These are phyloP conservation scores for Borealophlyctis nickersoniae DNA, from an alignment of 192 early-diverging fungal genomes.

Conservation along the genomic window DNA sequence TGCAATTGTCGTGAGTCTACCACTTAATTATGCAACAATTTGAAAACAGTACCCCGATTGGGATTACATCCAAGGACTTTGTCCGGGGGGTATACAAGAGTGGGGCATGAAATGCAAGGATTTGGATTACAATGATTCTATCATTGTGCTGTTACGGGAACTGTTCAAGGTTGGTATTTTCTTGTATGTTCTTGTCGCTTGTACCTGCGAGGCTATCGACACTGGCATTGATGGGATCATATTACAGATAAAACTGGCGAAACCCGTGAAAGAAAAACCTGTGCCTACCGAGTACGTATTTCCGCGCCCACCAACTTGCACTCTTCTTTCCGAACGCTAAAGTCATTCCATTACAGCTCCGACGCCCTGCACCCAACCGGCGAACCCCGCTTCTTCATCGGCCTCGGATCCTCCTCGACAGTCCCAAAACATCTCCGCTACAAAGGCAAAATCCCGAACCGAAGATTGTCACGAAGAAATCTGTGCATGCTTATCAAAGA, in stretches of 20 bases:
- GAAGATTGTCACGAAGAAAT: constrained; percentile 38
- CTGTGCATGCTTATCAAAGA: constrained; percentile 42
- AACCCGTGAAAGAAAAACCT: background rate
- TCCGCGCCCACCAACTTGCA: constrained; percentile 13
- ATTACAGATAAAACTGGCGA: background rate
- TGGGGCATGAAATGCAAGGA: constrained; percentile 44
- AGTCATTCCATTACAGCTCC: background rate
- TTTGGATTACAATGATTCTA: constrained; percentile 48
- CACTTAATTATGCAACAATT: constrained; percentile 5
- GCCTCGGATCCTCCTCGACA: constrained; percentile 31
- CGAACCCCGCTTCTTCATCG: constrained; percentile 34
- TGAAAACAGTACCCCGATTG: constrained; percentile 39
- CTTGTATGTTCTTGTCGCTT: background rate
- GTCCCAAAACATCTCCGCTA: constrained; percentile 49
- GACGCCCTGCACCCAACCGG: background rate
- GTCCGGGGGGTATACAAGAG: constrained; percentile 34
- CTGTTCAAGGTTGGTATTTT: constrained; percentile 24
- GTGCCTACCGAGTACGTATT: constrained; percentile 13
- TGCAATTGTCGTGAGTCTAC: background rate
- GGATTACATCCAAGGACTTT: constrained; percentile 44
- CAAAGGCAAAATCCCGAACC: constrained; percentile 51
- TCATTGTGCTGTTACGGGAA: constrained; percentile 42
- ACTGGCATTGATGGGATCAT: background rate
- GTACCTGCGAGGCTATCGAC: background rate
- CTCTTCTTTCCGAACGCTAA: background rate